Percentiles rank a stretch among this genome's conserved stretches.
These are phyloP conservation scores for Rutidosis leptorrhynchoides DNA, from an alignment of 129 eudicot species.

Conservation along the genomic window DNA sequence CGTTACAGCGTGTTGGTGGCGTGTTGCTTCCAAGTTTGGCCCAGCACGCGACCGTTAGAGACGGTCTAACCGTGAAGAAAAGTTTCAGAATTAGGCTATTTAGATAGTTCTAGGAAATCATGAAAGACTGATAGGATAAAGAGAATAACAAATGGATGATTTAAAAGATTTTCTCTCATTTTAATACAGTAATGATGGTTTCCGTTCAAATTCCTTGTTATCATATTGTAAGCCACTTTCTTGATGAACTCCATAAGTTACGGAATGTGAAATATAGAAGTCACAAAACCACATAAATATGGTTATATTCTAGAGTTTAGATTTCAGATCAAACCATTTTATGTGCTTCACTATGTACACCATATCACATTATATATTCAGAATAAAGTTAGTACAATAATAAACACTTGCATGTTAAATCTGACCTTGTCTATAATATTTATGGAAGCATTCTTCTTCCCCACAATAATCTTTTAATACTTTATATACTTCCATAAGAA, in stretches of 20 bases:
- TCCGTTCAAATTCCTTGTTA: background rate
- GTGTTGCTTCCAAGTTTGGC: no score
- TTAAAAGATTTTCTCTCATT: no score
- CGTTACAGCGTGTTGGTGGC: no score
- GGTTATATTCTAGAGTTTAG: background rate
- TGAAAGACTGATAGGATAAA: background rate
- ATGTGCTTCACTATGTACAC: constrained; percentile 15
- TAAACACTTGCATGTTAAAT: constrained; percentile 20
- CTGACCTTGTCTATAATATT: constrained; percentile 45
- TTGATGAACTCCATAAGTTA: background rate
- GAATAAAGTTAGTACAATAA: background rate
- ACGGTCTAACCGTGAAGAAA: no score
- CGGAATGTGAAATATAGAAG: background rate
- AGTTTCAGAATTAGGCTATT: no score
- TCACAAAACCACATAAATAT: constrained; percentile 6
- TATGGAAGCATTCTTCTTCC: constrained; percentile 54
- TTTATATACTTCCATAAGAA: constrained; percentile 70
- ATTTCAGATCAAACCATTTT: constrained; percentile 2
- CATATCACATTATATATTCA: constrained; percentile 1
- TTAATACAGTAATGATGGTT: background rate
- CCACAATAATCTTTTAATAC: constrained; percentile 48
- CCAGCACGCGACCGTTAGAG: no score
- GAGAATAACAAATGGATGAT: no score
- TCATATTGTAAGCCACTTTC: background rate
- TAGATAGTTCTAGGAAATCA: no score